These are phyloP conservation scores for Erodium texanum DNA, from an alignment of 441 rosid species.

Conservation along the genomic window DNA sequence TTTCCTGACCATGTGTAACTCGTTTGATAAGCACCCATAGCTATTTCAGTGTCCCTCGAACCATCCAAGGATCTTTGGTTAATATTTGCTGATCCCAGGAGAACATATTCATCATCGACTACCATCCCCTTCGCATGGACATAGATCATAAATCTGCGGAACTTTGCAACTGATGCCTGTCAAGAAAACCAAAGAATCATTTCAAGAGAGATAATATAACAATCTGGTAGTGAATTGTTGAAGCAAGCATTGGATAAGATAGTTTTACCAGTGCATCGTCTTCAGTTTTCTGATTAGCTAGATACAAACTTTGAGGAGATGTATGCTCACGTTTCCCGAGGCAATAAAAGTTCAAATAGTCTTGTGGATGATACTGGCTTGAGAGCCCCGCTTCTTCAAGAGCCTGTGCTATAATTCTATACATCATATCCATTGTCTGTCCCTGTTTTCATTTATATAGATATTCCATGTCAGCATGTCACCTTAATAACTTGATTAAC, in stretches of 20 bases:
- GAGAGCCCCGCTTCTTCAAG: constrained; percentile 43
- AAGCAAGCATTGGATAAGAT: neutral
- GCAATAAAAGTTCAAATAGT: constrained; percentile 73
- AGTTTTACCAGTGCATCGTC: constrained; percentile 33
- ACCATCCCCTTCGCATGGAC: constrained; percentile 74
- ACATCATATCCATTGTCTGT: constrained; percentile 81
- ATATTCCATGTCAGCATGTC: no score
- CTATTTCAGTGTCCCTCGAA: constrained; percentile 68
- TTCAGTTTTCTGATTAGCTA: constrained; percentile 25
- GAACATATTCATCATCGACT: constrained; percentile 60
- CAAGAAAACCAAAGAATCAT: neutral
- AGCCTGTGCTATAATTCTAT: constrained; percentile 47
- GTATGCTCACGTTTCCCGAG: constrained; percentile 62
- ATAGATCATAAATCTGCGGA: constrained; percentile 52
- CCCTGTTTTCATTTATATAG: constrained; percentile 36
- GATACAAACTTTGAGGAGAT: constrained; percentile 15
- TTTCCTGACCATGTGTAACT: constrained; percentile 45
- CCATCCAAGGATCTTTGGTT: constrained; percentile 73
- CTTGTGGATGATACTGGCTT: constrained; percentile 39
- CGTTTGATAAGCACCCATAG: constrained; percentile 64
- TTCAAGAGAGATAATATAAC: no score
- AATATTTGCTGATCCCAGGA: constrained; percentile 63
- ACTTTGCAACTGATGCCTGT: constrained; percentile 38
- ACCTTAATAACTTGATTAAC: no score
- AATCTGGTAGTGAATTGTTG: no score